phyloP scores from a whole-genome alignment of 495 filamentous ascomycete species.

The Aspergillus leporis region DNA sequence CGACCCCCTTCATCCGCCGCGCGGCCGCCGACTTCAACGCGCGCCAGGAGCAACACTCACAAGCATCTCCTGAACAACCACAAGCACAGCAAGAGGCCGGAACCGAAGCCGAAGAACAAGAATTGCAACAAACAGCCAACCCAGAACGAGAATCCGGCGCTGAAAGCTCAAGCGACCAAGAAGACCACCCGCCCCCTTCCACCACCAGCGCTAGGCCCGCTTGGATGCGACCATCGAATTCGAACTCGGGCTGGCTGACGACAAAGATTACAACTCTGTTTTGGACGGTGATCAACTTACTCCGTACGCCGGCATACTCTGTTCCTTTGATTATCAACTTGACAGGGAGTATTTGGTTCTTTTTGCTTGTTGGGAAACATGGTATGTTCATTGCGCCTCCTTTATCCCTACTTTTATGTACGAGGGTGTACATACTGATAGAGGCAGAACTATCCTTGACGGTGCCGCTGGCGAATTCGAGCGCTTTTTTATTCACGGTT shows the following conservation, averaged over 20 bases:
- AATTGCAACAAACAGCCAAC: slow-evolving; percentile 17
- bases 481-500: slow-evolving; percentile 94
- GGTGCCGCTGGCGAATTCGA: slow-evolving; percentile 90
- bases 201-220: slow-evolving; percentile 18
- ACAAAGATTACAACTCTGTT: slow-evolving; percentile 56
- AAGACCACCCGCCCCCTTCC: slow-evolving; percentile 23
- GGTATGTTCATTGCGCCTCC: too few species aligned
- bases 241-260: slow-evolving; percentile 47
- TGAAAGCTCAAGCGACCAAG: slow-evolving; percentile 13
- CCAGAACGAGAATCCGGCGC: not conserved
- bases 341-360: slow-evolving; percentile 97
- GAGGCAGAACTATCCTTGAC: slow-evolving; percentile 85
- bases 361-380: slow-evolving; percentile 87
- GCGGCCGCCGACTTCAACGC: slow-evolving; percentile 60
- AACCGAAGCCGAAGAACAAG: slow-evolving; percentile 11
- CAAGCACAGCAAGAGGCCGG: slow-evolving; percentile 6
- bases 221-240: slow-evolving; percentile 22
- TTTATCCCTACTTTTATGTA: too few species aligned
- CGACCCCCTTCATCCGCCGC: slow-evolving; percentile 59
- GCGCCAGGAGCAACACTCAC: slow-evolving; percentile 37
- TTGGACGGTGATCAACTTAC: slow-evolving; percentile 75
- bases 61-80: slow-evolving; percentile 17
- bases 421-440: too few species aligned
- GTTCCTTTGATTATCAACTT: slow-evolving; percentile 85
- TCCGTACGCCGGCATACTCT: slow-evolving; percentile 80